Base-by-base conservation (phyloP, 192 early-diverging fungal species). In the Spinellus fusiger region DNA sequence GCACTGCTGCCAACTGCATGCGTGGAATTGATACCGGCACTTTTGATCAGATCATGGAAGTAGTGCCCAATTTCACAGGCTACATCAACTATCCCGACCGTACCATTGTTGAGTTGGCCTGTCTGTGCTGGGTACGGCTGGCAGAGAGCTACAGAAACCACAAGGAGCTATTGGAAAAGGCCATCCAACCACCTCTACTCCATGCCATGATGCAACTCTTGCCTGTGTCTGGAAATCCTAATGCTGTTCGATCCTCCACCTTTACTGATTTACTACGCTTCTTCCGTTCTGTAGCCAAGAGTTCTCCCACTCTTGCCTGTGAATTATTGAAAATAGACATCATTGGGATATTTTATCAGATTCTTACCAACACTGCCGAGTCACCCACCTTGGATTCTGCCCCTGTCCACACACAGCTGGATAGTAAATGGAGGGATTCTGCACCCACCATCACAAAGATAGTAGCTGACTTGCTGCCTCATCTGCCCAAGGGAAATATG, bases 1-100 rank as follows among this genome's bases (percentile, higher is more conserved):
- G 79, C 5, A 92, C 88, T 2, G 88, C 88, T 3, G 80, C 80
- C 23, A 88, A 88, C 67, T 86, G 87, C 50, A 80, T 82, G 33
- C 67, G 73, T 33, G 63, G 73, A 37, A 73, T 88, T 34, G 70
- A 82, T 5, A 28, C 50, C 6, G 85, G 81, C 18, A 72, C 71
- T 32, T 80, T 90, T 44, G 16, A 69, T 1, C 84, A 82, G 69
- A 82, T 86, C 0, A 59, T 76, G 55, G 88, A 88, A 25, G 80
- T 88, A 15, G 61, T 93, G 5, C 88, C 86, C 10, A 88, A 79
- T 12, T 61, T 96, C 1, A 86, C 85, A 70, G 80, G 81, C 23
- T 74, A 89, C 20, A 67, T 95, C 33, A 67, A 66, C 4, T 85
- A 90, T 62, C 64, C 76, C 1, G 94, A 96, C 55, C 75, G 81